Conservation (phyloP, 2,329 filamentous ascomycete genomes). For the Neonectria faginata region DNA sequence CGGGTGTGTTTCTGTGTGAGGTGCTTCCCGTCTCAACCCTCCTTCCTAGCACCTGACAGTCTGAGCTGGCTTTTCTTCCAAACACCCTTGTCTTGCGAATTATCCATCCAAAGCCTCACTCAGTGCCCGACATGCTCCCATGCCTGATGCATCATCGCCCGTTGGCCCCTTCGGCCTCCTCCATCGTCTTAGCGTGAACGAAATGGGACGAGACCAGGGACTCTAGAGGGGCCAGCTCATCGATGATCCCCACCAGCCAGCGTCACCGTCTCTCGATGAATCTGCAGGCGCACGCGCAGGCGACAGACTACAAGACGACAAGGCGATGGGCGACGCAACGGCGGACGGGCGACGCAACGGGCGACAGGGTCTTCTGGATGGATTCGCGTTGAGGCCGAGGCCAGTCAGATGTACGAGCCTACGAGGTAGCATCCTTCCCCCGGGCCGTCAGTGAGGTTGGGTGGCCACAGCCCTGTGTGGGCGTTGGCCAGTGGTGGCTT, state of each 20-base stretch:
- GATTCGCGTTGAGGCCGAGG: constrained; percentile 16
- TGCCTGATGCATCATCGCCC: constrained; percentile 48
- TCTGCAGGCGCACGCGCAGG: constrained; percentile 39
- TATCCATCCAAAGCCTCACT: constrained; percentile 33
- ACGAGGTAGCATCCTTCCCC: not conserved
- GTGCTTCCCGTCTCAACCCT: constrained; percentile 10
- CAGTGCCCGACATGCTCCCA: constrained; percentile 43
- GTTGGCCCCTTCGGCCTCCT: constrained; percentile 31
- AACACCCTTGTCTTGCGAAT: constrained; percentile 23
- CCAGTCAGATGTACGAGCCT: constrained; percentile 16
- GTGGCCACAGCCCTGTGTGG: constrained; percentile 42
- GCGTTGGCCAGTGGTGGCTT: constrained; percentile 29
- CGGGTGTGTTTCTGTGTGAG: not conserved
- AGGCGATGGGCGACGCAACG: not conserved
- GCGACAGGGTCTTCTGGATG: constrained; percentile 35
- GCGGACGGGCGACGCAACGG: not conserved
- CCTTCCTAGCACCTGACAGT: constrained; percentile 28
- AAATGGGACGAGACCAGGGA: constrained; percentile 47
- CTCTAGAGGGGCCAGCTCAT: constrained; percentile 47
- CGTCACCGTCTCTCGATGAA: constrained; percentile 48
- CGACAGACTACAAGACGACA: not conserved
- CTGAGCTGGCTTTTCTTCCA: constrained; percentile 24
- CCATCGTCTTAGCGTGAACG: constrained; percentile 42
- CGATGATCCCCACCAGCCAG: constrained; percentile 45
- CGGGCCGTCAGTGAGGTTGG: constrained; percentile 37